Base-by-base conservation (phyloP, 1,284 basidiomycete genomes). In the Apiotrichum laibachii region DNA sequence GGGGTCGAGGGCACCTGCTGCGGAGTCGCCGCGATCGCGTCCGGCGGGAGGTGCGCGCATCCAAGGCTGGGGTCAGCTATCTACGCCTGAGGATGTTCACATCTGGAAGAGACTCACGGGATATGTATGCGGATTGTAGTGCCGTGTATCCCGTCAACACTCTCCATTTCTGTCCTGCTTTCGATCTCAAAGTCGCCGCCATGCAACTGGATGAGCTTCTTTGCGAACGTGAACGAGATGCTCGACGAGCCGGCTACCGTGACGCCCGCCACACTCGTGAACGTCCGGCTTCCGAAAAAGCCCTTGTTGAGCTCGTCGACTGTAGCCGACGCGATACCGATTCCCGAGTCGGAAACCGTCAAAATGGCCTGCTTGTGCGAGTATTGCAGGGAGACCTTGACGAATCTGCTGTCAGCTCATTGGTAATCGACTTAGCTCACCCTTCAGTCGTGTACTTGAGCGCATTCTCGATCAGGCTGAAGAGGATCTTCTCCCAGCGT, bases 401-500 rank as follows among this genome's bases (percentile, higher is more conserved):
- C 40, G 12, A 42, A 51, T n/a, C 48, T 49, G 33, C 18, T 8
- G 18, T 18, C 16, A 15, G 40, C 7, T n/a, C 43, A 22, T 4
- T 4, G 21, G n/a, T 12, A 11, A 3, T 12, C 21, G 34, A 21
- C 15, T 37, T 11, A 34, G 66, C 67, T 7, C 44, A 63, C 26
- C 75, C 76, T 11, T 56, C 33, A 60, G 69, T 61, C 1, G 55
- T 56, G 37, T 13, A 13, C 37, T 37, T 11, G 12, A 9, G 0
- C 40, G 64, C 31, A 43, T 59, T 69, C 59, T 70, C 72, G 50
- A 77, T 63, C 5, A 79, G 62, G 53, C 77, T 78, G 68, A 72
- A 76, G 15, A 76, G 61, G 55, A 79, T 70, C 61, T 79, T 80
- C 56, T 81, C 79, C 75, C 76, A 80, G n/a, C 78, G 69, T n/a